A percentile compares a stretch with the other conserved stretches of the same genome.
These are phyloP conservation scores for Rhododendron simsii DNA, from an alignment of 148 eudicot species.

Conservation along the genomic window DNA sequence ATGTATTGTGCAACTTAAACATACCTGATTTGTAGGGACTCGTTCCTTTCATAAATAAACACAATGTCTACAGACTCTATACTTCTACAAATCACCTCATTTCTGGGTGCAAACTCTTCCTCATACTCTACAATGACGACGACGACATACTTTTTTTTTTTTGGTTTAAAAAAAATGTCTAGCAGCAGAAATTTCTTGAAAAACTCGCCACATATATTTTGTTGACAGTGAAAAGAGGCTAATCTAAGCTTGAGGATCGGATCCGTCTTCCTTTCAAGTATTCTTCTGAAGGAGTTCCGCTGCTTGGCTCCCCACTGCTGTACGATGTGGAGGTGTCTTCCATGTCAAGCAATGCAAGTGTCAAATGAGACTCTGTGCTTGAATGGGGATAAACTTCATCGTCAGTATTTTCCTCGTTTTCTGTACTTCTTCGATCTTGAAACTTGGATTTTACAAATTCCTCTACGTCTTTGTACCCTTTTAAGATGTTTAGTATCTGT, in stretches of 20 bases:
- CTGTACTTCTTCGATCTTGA: constrained; percentile 23
- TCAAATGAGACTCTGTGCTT: constrained; percentile 50
- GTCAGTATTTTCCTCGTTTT: constrained; percentile 33
- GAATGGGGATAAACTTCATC: constrained; percentile 71
- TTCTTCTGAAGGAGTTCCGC: constrained; percentile 49
- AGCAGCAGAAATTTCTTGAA: not conserved
- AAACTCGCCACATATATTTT: too few species aligned
- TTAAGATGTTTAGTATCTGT: constrained; percentile 58
- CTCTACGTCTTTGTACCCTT: constrained; percentile 47
- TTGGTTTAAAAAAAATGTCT: too few species aligned
- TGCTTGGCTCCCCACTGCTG: constrained; percentile 47
- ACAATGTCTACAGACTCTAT: not conserved
- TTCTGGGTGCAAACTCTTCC: constrained; percentile 12
- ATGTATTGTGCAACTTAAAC: not conserved
- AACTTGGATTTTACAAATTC: constrained; percentile 27
- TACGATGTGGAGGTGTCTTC: constrained; percentile 46
- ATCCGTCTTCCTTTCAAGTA: constrained; percentile 56
- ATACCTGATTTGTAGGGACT: not conserved
- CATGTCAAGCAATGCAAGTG: constrained; percentile 60
- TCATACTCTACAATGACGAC: not conserved
- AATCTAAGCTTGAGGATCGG: constrained; percentile 44
- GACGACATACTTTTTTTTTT: not conserved
- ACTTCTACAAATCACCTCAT: constrained; percentile 6
- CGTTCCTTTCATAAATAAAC: not conserved
- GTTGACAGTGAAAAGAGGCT: constrained; percentile 12